Percentiles rank a stretch among this genome's conserved stretches.
phyloP scores from a whole-genome alignment of 176 grass and related monocot genomes.

The Echinochloa phyllopogon region DNA sequence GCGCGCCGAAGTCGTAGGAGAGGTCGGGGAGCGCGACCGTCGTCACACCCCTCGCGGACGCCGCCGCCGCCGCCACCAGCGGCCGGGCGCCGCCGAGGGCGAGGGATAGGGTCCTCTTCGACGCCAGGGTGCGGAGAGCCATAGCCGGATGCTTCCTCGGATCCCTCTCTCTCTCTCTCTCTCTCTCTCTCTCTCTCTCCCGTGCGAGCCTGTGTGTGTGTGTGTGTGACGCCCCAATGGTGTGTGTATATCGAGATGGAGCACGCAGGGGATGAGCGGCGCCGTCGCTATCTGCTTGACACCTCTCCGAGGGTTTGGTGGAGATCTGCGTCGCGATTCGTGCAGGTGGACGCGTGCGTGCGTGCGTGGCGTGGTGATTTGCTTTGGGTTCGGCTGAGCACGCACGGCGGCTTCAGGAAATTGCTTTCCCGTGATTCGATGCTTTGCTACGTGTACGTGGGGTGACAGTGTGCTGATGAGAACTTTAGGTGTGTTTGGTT shows the following conservation, averaged over 20 bases:
- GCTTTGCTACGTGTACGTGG: background rate
- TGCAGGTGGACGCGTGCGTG: background rate
- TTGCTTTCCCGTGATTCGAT: background rate
- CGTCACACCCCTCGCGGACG: conserved; percentile 50
- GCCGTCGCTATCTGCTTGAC: no score
- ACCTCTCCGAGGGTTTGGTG: background rate
- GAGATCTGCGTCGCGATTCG: conserved; percentile 23
- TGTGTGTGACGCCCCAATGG: background rate
- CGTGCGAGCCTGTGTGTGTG: background rate
- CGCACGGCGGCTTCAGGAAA: background rate
- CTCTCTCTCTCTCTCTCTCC: background rate
- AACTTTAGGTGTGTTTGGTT: background rate
- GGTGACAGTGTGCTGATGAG: background rate
- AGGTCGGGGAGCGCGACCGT: conserved; percentile 79
- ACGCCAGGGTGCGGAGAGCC: conserved; percentile 68
- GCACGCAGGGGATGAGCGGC: background rate
- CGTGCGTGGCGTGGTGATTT: background rate
- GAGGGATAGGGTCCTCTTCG: conserved; percentile 57
- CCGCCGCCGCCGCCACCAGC: conserved; percentile 1
- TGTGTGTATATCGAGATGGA: background rate
- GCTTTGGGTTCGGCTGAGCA: background rate
- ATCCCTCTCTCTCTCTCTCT: background rate
- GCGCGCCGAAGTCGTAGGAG: conserved; percentile 87
- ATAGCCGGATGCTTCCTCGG: conserved; percentile 33
- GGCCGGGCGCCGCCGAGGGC: conserved; percentile 34